Evolutionary conservation across 1,284 basidiomycete genomes (phyloP), one percentile per base, ranked within the genome.

Genomic region (Ustilago hordei): DNA sequence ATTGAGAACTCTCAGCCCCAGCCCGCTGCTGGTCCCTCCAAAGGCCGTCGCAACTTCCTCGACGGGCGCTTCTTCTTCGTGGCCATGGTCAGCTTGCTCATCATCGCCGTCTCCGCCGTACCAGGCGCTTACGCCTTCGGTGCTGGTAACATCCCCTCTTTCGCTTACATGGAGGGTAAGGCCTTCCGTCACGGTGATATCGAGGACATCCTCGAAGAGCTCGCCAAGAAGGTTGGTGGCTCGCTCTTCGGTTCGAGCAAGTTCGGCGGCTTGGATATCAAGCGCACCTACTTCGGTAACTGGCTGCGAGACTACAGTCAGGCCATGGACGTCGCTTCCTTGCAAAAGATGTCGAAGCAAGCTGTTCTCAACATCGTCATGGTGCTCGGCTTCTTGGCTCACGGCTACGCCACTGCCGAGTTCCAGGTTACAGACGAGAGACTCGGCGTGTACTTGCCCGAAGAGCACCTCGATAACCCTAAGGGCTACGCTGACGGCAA

Each of bases 361-460:
- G 93, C 92, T 0, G 94, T 97, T 83, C 87, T 97, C 85, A 95
- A 95, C 84, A 87, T 96, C 31, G 93, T 31, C 91, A 94, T 86
- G 94, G 94, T 83, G 8, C 69, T 65, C 19, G 64, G 69, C n/a
- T 80, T 80, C 80, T 90, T 75, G 19, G 62, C 74, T 93, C 8
- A 90, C 90, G 83, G 89, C 89, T 67, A 81, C 56, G 76, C 78
- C 36, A 82, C 82, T 43, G 73, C 89, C 58, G 93, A 95, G 86
- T 97, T 97, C 79, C 93, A 97, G 86, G 93, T 97, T 54, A 98
- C 95, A 0, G 88, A 89, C 38, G 94, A 96, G 68, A 90, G 95
- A 31, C 90, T 97, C 5, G 94, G 93, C 2, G 91, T 91, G 43
- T 97, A 98, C 87, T 91, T 95, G 35, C 93, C 93, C 1, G 89